Base-by-base conservation (phyloP, 2,329 filamentous ascomycete species). In the Penicillium frequentans region DNA sequence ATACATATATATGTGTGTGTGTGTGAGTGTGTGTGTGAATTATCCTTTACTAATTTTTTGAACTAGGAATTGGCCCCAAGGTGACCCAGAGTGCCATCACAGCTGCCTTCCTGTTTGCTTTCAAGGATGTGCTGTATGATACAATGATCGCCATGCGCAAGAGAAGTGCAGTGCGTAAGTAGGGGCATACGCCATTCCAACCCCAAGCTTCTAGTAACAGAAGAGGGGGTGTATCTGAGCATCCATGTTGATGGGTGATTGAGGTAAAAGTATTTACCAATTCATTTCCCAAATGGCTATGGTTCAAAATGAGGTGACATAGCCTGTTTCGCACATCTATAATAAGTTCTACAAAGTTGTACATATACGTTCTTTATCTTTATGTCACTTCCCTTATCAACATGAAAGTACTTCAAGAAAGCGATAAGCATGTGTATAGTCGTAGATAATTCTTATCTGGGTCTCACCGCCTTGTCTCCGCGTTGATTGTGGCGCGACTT, bases 81-180 rank as follows among this genome's bases (percentile, higher is more conserved):
- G 89, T 99, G 65, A 93, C 92, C 21, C 95, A 99, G 79, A 97
- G 93, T 72, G 95, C 98, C 46, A 84, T 99, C 60, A 99, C 95
- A 5, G 95, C 95, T 6, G 95, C 95, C 3, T 92, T 98, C 77
- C 81, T 99, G 57, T 99, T 99, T 73, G 95, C 93, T 2, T 97
- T 99, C 81, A 99, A 99, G 82, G 95, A 99, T 73, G 90, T 91
- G 7, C 83, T 99, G 6, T 99, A 98, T 73, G 90, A 91, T 43
- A 67, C 65, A 54, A 77, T 75, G 69, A 69, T 75, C 19, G 61
- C 70, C 13, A 61, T 72, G 43, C 70, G 73, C 47, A 71, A 70
- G 60, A 68, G 64, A 54, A 56, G 66, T 39, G 65, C 65, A 9
- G 59, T 73, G 33, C 62, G 68, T 23, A 73, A 72, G 56, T 76